Evolutionary conservation across 1,284 basidiomycete genomes (phyloP).

Genomic region (Sporisorium scitamineum): DNA sequence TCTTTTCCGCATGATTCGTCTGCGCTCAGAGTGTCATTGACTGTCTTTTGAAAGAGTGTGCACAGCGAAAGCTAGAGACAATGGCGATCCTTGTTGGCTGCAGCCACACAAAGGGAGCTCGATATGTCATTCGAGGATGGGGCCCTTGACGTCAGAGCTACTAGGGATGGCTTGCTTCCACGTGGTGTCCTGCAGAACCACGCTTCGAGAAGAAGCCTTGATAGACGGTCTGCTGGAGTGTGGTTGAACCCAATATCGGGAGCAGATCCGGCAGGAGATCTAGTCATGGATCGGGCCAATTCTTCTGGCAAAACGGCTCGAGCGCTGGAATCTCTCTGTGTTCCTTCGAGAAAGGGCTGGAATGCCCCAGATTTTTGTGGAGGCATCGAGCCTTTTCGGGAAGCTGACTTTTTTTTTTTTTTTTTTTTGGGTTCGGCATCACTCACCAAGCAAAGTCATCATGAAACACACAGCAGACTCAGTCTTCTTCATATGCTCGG

Average conservation of each 20-base stretch:
- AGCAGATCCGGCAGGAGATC: neutral
- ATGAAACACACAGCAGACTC: neutral
- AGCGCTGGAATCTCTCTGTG: neutral
- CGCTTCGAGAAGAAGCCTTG: neutral
- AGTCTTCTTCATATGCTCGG: neutral
- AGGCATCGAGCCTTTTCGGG: conserved; percentile 18
- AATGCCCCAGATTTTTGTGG: conserved; percentile 37
- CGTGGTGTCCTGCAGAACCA: neutral
- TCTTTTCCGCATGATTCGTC: neutral
- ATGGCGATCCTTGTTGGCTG: neutral
- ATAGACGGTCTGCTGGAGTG: neutral
- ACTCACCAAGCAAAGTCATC: neutral
- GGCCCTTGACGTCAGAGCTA: too few relatives aligned
- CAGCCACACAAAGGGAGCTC: too few relatives aligned
- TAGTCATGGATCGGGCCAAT: neutral
- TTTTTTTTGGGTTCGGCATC: too few relatives aligned
- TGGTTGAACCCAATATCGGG: neutral
- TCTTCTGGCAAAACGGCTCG: neutral
- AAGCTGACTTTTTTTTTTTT: too few relatives aligned
- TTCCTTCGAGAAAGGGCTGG: conserved; percentile 44
- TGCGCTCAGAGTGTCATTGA: too few relatives aligned
- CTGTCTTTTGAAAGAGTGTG: neutral
- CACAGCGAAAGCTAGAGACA: neutral
- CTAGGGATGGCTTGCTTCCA: neutral
- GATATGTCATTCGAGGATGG: too few relatives aligned